Evolutionary conservation across 768 basidiomycete genomes (phyloP).

Genomic region (Tulasnella sp.): DNA sequence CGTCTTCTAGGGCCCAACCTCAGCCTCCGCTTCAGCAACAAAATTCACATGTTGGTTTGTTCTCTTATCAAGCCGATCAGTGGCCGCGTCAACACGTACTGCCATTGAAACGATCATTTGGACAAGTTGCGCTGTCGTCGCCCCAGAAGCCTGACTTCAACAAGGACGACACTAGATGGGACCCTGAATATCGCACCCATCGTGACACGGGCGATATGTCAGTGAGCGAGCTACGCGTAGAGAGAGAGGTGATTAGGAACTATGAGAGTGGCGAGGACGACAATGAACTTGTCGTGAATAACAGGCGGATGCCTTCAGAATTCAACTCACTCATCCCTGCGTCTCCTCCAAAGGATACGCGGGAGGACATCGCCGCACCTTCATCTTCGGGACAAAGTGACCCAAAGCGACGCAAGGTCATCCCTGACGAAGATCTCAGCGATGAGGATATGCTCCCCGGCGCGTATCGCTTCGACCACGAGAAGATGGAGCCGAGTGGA

Average conservation of each 20-base stretch:
- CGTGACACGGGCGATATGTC: not conserved
- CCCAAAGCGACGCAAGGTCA: not conserved
- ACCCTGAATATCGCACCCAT: no score
- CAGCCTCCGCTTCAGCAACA: not conserved
- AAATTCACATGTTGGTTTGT: no score
- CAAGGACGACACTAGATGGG: no score
- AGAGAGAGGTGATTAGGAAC: not conserved
- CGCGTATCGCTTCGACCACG: not conserved
- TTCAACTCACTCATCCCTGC: not conserved
- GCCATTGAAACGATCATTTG: constrained; percentile 6
- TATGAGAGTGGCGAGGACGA: constrained; percentile 1
- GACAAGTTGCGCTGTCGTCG: constrained; percentile 3
- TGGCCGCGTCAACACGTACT: not conserved
- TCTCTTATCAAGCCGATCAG: not conserved
- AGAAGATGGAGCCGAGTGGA: not conserved
- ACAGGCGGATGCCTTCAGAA: not conserved
- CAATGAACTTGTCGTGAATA: constrained; percentile 4
- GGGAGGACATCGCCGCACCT: not conserved
- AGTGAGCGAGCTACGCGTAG: constrained; percentile 1
- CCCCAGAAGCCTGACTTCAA: not conserved
- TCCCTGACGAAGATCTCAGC: not conserved
- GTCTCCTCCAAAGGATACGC: not conserved
- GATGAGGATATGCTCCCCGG: constrained; percentile 1
- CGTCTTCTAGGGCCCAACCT: not conserved
- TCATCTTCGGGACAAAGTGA: not conserved